Evolutionary conservation across 2,329 filamentous ascomycete genomes (phyloP).

Genomic region (Penicillium sp.): DNA sequence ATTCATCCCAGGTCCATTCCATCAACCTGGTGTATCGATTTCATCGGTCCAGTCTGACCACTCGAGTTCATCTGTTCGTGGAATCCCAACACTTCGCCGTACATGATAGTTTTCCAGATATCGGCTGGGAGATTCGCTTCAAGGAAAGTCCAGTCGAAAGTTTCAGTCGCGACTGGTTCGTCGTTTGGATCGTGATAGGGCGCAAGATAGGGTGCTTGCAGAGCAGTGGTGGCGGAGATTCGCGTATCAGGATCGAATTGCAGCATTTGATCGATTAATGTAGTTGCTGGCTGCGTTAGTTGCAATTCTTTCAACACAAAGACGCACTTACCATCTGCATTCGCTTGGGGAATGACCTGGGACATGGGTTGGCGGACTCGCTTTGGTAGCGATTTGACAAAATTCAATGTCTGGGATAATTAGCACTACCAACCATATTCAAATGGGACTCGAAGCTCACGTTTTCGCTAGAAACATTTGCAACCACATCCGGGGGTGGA

Average conservation of each 20-base stretch:
- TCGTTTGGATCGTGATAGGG: slow-evolving; percentile 97
- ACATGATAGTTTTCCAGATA: slow-evolving; percentile 99
- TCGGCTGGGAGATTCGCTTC: slow-evolving; percentile 95
- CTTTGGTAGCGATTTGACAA: slow-evolving; percentile 94
- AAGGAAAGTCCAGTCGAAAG: slow-evolving; percentile 99
- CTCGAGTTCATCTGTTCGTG: slow-evolving; percentile 9
- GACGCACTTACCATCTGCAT: slow-evolving; percentile 75
- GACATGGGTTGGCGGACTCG: slow-evolving; percentile 82
- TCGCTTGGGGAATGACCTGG: slow-evolving; percentile 92
- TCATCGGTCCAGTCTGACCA: background rate
- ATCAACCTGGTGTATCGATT: background rate
- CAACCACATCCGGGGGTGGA: slow-evolving; percentile 94
- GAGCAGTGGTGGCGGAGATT: slow-evolving; percentile 79
- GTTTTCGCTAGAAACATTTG: slow-evolving; percentile 97
- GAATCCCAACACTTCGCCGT: slow-evolving; percentile 20
- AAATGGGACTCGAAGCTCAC: slow-evolving; percentile 52
- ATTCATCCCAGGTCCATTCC: slow-evolving; percentile 12
- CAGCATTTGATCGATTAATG: slow-evolving; percentile 91
- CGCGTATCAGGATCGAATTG: slow-evolving; percentile 95
- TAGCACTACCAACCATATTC: background rate
- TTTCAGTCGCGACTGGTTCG: slow-evolving; percentile 90
- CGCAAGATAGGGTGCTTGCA: slow-evolving; percentile 87
- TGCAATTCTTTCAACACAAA: no score
- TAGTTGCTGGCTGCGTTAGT: slow-evolving; percentile 64
- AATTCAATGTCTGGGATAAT: slow-evolving; percentile 75